Conservation (phyloP, 2,329 filamentous ascomycete genomes). For the Fulvia fulva region DNA sequence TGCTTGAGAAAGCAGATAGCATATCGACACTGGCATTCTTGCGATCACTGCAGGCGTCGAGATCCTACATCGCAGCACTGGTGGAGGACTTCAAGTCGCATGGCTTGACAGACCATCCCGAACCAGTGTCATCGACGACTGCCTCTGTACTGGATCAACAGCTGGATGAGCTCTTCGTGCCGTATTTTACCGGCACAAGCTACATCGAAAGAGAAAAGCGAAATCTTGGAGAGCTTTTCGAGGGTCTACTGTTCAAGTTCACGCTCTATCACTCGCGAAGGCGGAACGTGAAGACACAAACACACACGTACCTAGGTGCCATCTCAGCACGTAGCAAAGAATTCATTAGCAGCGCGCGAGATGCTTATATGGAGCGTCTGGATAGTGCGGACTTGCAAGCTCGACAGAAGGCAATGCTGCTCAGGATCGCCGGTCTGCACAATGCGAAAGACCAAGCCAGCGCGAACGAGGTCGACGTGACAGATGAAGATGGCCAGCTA, state of each 20-base stretch:
- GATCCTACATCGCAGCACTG: slow-evolving; percentile 79
- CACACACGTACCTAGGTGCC: slow-evolving; percentile 84
- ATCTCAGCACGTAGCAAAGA: slow-evolving; percentile 87
- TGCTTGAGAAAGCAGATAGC: slow-evolving; percentile 87
- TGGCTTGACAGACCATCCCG: slow-evolving; percentile 90
- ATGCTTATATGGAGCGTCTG: slow-evolving; percentile 83
- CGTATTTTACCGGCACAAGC: slow-evolving; percentile 61
- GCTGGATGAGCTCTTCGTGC: slow-evolving; percentile 62
- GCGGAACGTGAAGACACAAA: slow-evolving; percentile 67
- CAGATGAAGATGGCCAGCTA: slow-evolving; percentile 81
- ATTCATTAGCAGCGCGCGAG: slow-evolving; percentile 78
- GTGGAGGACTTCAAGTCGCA: slow-evolving; percentile 93
- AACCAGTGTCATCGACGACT: slow-evolving; percentile 82
- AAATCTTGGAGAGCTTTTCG: slow-evolving; percentile 76
- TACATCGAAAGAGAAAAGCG: slow-evolving; percentile 64
- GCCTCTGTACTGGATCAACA: slow-evolving; percentile 66
- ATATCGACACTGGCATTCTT: slow-evolving; percentile 91
- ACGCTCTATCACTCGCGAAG: slow-evolving; percentile 87
- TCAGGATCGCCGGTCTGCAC: slow-evolving; percentile 77
- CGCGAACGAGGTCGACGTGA: slow-evolving; percentile 65
- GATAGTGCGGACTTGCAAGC: slow-evolving; percentile 84
- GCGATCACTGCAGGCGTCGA: slow-evolving; percentile 82
- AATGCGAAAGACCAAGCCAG: slow-evolving; percentile 57
- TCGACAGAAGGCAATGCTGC: slow-evolving; percentile 85
- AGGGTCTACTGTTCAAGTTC: slow-evolving; percentile 91